Evolutionary conservation across 2,329 filamentous ascomycete species (phyloP).

Genomic region (Beauveria varroae): DNA sequence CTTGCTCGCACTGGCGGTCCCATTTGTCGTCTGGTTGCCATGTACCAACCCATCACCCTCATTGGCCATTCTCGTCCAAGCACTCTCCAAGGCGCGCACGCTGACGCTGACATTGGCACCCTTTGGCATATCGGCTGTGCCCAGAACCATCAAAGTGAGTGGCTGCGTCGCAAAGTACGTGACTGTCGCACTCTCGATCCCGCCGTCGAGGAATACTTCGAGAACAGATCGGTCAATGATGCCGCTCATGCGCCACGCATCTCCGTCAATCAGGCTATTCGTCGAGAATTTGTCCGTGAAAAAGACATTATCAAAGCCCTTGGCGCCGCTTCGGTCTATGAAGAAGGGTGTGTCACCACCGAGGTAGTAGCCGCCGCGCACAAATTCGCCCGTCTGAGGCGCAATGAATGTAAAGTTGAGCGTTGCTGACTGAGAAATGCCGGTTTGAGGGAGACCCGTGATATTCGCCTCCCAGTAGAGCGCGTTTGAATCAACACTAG

Average conservation of each 20-base stretch:
- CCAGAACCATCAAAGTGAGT: slow-evolving; percentile 18
- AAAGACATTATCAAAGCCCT: slow-evolving; percentile 23
- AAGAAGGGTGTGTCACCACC: slow-evolving; percentile 21
- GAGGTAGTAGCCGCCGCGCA: slow-evolving; percentile 22
- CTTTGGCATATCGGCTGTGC: slow-evolving; percentile 15
- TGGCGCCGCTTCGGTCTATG: slow-evolving; percentile 21
- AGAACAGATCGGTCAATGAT: slow-evolving; percentile 28
- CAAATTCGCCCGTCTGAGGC: slow-evolving; percentile 19
- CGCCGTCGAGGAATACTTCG: slow-evolving; percentile 27
- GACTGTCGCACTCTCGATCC: slow-evolving; percentile 25
- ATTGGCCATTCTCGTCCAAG: slow-evolving; percentile 15
- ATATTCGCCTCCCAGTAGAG: slow-evolving; percentile 49
- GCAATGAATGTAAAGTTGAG: slow-evolving; percentile 23
- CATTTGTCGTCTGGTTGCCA: slow-evolving; percentile 6
- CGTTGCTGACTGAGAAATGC: slow-evolving; percentile 16
- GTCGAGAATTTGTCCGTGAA: slow-evolving; percentile 26
- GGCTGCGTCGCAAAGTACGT: slow-evolving; percentile 24
- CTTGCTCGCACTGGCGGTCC: not conserved
- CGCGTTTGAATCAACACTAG: slow-evolving; percentile 38
- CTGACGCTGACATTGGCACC: slow-evolving; percentile 16
- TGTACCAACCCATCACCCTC: slow-evolving; percentile 7
- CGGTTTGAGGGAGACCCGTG: slow-evolving; percentile 25
- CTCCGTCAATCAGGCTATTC: slow-evolving; percentile 13
- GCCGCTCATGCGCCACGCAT: slow-evolving; percentile 23
- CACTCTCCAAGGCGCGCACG: slow-evolving; percentile 21